These are phyloP conservation scores for Populus trichocarpa DNA, from an alignment of 441 rosid species.

Conservation along the genomic window DNA sequence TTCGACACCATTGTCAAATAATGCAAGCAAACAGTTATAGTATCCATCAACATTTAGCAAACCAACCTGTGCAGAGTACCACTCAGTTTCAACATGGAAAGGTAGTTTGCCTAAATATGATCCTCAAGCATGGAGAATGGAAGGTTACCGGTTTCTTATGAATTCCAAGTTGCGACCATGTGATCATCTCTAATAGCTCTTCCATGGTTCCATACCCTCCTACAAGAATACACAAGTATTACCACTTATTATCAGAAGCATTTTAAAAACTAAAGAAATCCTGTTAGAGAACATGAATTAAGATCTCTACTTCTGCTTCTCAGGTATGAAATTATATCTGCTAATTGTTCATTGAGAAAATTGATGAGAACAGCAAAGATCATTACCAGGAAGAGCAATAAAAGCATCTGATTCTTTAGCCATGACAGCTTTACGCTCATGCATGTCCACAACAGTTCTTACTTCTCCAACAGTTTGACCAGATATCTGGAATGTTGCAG, in stretches of 20 bases:
- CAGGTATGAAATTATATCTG: neutral
- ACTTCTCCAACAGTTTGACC: slow-evolving; percentile 90
- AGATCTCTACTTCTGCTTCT: slow-evolving; percentile 3
- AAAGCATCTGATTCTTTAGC: slow-evolving; percentile 92
- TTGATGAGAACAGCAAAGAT: neutral
- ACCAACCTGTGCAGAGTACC: slow-evolving; percentile 59
- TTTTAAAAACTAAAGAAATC: slow-evolving; percentile 2
- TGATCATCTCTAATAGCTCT: slow-evolving; percentile 92
- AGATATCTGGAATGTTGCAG: slow-evolving; percentile 56
- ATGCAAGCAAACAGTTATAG: slow-evolving; percentile 66
- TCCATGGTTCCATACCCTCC: slow-evolving; percentile 99
- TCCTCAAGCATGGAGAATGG: slow-evolving; percentile 17
- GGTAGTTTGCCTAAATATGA: neutral
- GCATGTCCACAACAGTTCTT: slow-evolving; percentile 84
- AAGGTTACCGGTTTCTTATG: slow-evolving; percentile 79
- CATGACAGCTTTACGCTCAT: slow-evolving; percentile 93
- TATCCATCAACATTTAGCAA: slow-evolving; percentile 91
- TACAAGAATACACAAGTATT: slow-evolving; percentile 24
- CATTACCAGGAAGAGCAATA: slow-evolving; percentile 90
- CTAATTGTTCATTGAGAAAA: neutral
- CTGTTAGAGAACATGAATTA: neutral
- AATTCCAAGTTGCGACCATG: slow-evolving; percentile 98
- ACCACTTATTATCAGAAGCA: slow-evolving; percentile 3
- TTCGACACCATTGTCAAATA: slow-evolving; percentile 82
- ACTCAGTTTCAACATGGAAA: neutral